Conservation (phyloP, 768 basidiomycete genomes). For the Coprinellus micaceus region DNA sequence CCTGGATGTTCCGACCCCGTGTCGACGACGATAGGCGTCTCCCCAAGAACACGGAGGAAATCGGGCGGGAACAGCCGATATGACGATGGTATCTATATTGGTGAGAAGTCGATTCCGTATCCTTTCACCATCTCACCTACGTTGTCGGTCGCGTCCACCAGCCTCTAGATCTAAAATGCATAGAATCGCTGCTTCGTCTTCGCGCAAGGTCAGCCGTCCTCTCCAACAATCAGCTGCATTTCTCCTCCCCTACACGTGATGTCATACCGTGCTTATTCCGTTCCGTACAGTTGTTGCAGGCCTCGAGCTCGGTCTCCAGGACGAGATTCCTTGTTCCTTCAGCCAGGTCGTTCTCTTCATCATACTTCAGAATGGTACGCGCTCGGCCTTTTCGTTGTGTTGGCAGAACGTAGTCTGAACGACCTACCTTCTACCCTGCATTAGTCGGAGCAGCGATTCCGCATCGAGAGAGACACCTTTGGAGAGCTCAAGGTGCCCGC, state of each 20-base stretch:
- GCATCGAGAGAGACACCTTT: constrained; percentile 90
- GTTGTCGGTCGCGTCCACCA: background rate
- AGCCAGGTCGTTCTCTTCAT: constrained; percentile 1
- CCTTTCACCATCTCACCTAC: background rate
- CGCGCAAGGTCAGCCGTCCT: constrained; percentile 1
- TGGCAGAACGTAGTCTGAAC: too few species aligned
- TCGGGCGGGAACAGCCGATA: constrained; percentile 25
- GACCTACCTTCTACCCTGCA: too few species aligned
- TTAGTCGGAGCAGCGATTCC: constrained; percentile 51
- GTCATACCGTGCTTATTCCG: background rate
- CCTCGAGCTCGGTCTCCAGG: background rate
- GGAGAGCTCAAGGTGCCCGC: constrained; percentile 83
- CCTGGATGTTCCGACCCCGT: constrained; percentile 6
- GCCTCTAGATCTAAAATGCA: background rate
- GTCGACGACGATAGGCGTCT: constrained; percentile 18
- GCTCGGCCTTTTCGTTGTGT: too few species aligned
- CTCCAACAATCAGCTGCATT: background rate
- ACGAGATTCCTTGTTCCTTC: constrained; percentile 1
- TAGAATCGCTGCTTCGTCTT: background rate
- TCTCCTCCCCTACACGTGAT: background rate
- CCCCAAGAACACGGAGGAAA: constrained; percentile 19
- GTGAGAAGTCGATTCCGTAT: background rate
- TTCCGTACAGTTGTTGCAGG: background rate
- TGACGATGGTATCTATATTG: background rate
- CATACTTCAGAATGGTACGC: constrained; percentile 1